Base-by-base conservation (phyloP, 495 filamentous ascomycete genomes). In the Talaromyces thailandensis region DNA sequence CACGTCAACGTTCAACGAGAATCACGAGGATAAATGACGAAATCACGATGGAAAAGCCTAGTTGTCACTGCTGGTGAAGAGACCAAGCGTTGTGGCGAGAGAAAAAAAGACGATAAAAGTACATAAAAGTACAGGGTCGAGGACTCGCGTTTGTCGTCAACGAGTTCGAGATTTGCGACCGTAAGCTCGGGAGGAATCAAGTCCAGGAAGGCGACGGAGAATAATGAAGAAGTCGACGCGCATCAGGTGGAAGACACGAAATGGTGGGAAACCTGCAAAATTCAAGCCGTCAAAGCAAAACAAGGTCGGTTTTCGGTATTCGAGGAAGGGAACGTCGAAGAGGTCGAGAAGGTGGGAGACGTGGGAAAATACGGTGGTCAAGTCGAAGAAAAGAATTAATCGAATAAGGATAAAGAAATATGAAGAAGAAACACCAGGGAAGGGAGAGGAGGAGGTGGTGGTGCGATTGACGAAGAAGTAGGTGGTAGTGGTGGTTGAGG, bases 301-400 rank as follows among this genome's bases (percentile, higher is more conserved):
- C 66, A 68, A 69, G 66, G 67, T 65, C 51, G 65, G 65, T 61
- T 37, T n/a, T 67, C 67, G 67, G 70, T 68, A 70, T 75, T 68
- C 61, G 73, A 75, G 69, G 63, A 69, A 66, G 67, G 64, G 64
- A 64, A 69, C 72, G 66, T 31, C 58, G 67, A 68, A 67, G 67
- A 62, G 64, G 14, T 51, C n/a, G 60, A 63, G 24, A 28, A 26
- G 23, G 66, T 53, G 60, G 37, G 64, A 35, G 37, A 61, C 6
- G 40, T 60, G 14, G 48, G 52, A 18, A 67, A 63, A 58, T 67
- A 64, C 24, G 63, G 67, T 64, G 62, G 67, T 60, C 14, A 62
- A 65, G 64, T 63, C 64, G 60, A 66, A 62, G 50, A 67, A 66
- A 51, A 58, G 62, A 56, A 61, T 60, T 63, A 52, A 37, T 29